Evolutionary conservation across 75 land plant species (phyloP), one percentile per base, ranked within the genome.

Genomic region (Sequoiadendron giganteum): DNA sequence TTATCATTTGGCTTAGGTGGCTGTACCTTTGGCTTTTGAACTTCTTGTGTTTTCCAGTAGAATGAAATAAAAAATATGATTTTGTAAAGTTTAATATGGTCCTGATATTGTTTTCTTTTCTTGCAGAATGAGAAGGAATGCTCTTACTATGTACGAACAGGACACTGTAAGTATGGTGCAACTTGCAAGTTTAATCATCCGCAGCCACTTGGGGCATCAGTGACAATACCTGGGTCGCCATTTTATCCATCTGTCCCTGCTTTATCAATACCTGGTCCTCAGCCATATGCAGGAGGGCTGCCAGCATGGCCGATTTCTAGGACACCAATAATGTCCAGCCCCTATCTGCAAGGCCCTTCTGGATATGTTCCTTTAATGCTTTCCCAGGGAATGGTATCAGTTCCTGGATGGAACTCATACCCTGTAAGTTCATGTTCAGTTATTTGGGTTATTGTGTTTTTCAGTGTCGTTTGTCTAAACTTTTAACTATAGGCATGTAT

Each of bases 321-420:
- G 88, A 87, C 95, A 39, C 90, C 94, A 83, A 89, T 91, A 75
- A 88, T 95, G 88, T 84, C 94, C 47, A 95, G 93, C 80, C 91
- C 96, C 47, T 91, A 93, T 4, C 91, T 94, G 92, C 96, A 95
- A 90, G 94, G 91, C 79, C 93, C 97, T 81, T 93, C 98, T 38
- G 91, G 90, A 81, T 97, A 96, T 91, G 92, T 95, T 5, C 96
- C 96, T 16, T 32, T 97, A 86, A 87, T 97, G 61, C 78, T 96
- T 83, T 94, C 99, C 81, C 95, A 93, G 55, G 95, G 94, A 61
- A 65, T 95, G 61, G 92, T 96, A 56, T 93, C 98, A 81, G 94
- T 96, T 89, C 95, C 94, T 43, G 94, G 95, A 19, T 97, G 99
- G 99, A 96, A 85, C 83, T 16, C 95, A 40, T 93, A 90, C 86